Evolutionary conservation across 164 flowering plant genomes (phyloP).

Genomic region (Umbilicus rupestris): DNA sequence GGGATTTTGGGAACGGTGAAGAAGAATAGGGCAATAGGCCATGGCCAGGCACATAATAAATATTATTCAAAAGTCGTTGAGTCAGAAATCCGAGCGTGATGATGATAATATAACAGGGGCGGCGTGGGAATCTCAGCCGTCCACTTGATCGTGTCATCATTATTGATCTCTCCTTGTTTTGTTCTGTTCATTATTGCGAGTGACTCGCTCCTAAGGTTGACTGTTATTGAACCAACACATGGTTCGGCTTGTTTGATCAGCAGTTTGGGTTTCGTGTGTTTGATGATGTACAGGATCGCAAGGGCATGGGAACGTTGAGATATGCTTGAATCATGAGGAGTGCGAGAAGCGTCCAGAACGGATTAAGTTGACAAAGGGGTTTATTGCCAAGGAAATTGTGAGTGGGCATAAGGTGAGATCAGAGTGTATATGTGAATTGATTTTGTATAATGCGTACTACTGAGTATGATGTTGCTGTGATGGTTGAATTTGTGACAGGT

Average conservation of each 20-base stretch:
- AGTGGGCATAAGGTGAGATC: constrained; percentile 89
- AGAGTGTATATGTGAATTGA: constrained; percentile 14
- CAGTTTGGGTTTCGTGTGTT: neutral
- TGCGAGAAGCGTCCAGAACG: constrained; percentile 47
- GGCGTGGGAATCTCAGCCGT: neutral
- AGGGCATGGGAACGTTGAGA: constrained; percentile 29
- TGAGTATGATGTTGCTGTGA: too few relatives aligned
- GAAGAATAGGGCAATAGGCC: too few relatives aligned
- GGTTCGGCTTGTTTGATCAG: neutral
- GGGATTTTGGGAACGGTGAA: too few relatives aligned
- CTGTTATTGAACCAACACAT: neutral
- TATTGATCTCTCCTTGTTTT: neutral
- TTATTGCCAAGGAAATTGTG: constrained; percentile 83
- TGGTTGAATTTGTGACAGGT: constrained; percentile 43
- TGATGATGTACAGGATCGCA: constrained; percentile 44
- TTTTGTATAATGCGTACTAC: too few relatives aligned
- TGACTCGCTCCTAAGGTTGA: neutral
- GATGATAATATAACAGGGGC: neutral
- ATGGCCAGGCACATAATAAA: too few relatives aligned
- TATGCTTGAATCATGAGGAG: constrained; percentile 58
- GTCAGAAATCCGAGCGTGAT: neutral
- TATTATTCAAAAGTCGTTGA: neutral
- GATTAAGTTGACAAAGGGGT: constrained; percentile 84
- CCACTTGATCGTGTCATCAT: neutral
- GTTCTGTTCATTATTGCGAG: neutral